phyloP scores from a whole-genome alignment of 2,329 filamentous ascomycete species.

The Trichoderma semiorbis region DNA sequence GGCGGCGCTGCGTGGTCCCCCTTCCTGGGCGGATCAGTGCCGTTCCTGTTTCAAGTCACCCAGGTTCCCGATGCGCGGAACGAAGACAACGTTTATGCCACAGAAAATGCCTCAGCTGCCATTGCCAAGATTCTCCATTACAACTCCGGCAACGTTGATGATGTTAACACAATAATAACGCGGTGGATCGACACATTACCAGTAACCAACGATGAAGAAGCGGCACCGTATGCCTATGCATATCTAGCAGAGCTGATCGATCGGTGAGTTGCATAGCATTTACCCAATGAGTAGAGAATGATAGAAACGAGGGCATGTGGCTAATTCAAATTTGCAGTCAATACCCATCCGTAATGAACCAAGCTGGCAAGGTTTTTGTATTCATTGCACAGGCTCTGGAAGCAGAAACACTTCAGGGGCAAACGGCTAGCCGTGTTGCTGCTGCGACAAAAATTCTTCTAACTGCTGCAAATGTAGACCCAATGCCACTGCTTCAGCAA shows the following conservation, averaged over 20 bases:
- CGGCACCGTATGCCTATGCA: slow-evolving; percentile 90
- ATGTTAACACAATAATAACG: slow-evolving; percentile 70
- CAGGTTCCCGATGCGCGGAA: slow-evolving; percentile 76
- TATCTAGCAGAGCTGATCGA: slow-evolving; percentile 91
- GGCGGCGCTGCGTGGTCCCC: slow-evolving; percentile 84
- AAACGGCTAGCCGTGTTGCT: slow-evolving; percentile 74
- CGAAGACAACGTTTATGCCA: slow-evolving; percentile 94
- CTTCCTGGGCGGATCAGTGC: slow-evolving; percentile 77
- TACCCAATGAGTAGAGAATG: not conserved
- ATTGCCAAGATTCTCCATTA: slow-evolving; percentile 97
- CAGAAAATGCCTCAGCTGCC: slow-evolving; percentile 93
- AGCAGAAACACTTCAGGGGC: slow-evolving; percentile 82
- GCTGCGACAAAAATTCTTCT: slow-evolving; percentile 75
- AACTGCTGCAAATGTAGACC: slow-evolving; percentile 68
- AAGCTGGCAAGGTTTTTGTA: slow-evolving; percentile 78
- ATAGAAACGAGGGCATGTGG: not conserved
- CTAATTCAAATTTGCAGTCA: slow-evolving; percentile 55
- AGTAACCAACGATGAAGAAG: slow-evolving; percentile 93
- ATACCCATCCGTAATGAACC: slow-evolving; percentile 75
- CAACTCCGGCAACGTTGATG: slow-evolving; percentile 72
- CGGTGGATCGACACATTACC: slow-evolving; percentile 91
- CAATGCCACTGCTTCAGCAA: slow-evolving; percentile 68
- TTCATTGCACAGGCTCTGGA: slow-evolving; percentile 86
- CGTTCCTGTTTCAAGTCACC: slow-evolving; percentile 79
- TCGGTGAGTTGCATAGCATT: slow-evolving; percentile 63